Conservation (phyloP, 257 asterid genomes). For the Verbascum thapsus region DNA sequence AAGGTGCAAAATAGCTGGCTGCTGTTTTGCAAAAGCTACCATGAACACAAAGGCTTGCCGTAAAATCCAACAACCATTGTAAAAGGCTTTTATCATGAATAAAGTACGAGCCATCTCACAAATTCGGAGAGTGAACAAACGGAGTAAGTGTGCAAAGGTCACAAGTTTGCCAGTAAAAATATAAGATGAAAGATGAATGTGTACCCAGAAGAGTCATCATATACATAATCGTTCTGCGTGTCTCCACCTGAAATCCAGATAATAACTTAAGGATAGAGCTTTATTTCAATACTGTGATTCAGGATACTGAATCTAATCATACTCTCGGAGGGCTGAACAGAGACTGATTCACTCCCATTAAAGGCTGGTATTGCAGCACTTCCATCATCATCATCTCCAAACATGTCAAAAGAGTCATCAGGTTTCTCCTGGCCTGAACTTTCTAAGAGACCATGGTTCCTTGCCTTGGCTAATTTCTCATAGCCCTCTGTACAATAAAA, state of each 20-base stretch:
- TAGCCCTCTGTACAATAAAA: conserved; percentile 69
- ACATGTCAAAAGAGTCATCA: conserved; percentile 73
- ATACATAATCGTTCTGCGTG: conserved; percentile 64
- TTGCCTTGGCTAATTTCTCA: conserved; percentile 65
- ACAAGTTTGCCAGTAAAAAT: not conserved
- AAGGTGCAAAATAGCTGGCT: conserved; percentile 11
- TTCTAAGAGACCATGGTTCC: conserved; percentile 45
- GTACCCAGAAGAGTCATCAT: conserved; percentile 91
- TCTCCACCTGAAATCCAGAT: conserved; percentile 60
- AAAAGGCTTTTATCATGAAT: conserved; percentile 2
- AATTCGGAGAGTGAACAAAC: not conserved
- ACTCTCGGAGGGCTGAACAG: conserved; percentile 50
- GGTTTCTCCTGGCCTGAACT: conserved; percentile 39
- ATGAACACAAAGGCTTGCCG: conserved; percentile 9
- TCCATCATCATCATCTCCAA: conserved; percentile 77
- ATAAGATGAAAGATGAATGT: conserved; percentile 25
- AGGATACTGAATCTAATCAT: conserved; percentile 36
- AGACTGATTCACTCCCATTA: conserved; percentile 39
- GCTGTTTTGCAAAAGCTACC: conserved; percentile 1
- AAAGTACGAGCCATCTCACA: not conserved
- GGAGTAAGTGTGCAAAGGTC: conserved; percentile 8
- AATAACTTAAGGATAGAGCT: conserved; percentile 29
- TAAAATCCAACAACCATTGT: not conserved
- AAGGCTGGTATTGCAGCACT: conserved; percentile 48
- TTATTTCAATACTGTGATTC: conserved; percentile 23